Evolutionary conservation across 2,329 filamentous ascomycete genomes (phyloP).

Genomic region (Colletotrichum tanaceti): DNA sequence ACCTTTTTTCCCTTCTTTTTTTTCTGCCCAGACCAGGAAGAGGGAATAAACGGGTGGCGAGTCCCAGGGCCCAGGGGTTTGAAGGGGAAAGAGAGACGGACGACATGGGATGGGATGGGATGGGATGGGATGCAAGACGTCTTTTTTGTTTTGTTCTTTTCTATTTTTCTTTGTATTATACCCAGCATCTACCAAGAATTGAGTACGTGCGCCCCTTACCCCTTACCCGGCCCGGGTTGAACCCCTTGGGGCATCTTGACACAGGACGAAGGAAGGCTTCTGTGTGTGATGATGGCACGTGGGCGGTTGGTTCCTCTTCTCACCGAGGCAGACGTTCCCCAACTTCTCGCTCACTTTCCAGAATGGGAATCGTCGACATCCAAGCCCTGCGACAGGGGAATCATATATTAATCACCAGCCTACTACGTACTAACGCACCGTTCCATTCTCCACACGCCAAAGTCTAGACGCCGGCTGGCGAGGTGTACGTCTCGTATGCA

Average conservation of each 20-base stretch:
- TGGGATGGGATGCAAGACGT: background rate
- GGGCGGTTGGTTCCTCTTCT: background rate
- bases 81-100: background rate
- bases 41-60: slow-evolving; percentile 4
- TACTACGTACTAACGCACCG: no score
- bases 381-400: background rate
- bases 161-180: slow-evolving; percentile 36
- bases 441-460: no score
- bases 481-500: no score
- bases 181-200: slow-evolving; percentile 37
- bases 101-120: no score
- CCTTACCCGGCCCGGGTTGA: slow-evolving; percentile 8
- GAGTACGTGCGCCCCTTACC: slow-evolving; percentile 8
- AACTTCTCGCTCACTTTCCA: background rate
- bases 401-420: no score
- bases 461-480: background rate
- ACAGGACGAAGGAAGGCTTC: slow-evolving; percentile 14
- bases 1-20: no score
- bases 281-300: background rate
- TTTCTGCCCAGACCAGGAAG: slow-evolving; percentile 4
- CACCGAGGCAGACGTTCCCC: background rate
- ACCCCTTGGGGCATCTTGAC: slow-evolving; percentile 13
- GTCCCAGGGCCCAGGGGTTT: slow-evolving; percentile 1
- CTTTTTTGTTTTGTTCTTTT: slow-evolving; percentile 13
- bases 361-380: background rate